A percentile compares a stretch with the other conserved stretches of the same genome.
Evolutionary conservation across 805 yeast genomes (phyloP).

Genomic region (Naumovozyma castellii): DNA sequence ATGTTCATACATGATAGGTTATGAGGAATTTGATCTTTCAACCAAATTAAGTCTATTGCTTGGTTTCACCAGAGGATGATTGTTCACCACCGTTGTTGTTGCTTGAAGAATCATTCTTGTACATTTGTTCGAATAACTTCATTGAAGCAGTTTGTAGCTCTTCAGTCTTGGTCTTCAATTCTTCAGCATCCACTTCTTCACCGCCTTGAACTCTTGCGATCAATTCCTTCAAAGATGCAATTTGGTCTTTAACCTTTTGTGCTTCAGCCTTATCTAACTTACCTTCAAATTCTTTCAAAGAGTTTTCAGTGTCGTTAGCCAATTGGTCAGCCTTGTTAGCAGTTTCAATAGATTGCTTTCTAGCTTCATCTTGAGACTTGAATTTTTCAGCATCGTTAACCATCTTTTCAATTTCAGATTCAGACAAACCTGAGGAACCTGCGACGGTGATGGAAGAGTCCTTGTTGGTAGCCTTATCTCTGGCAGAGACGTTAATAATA

Average conservation of each 20-base stretch:
- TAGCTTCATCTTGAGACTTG: constrained; percentile 80
- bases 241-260: constrained; percentile 40
- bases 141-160: constrained; percentile 67
- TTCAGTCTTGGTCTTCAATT: constrained; percentile 62
- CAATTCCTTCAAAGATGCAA: constrained; percentile 51
- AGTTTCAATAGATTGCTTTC: constrained; percentile 71
- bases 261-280: constrained; percentile 42
- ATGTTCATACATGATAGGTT: not conserved
- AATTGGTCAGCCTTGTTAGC: constrained; percentile 72
- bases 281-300: constrained; percentile 65
- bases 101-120: constrained; percentile 22
- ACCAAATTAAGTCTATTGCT: constrained; percentile 4
- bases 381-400: constrained; percentile 83
- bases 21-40: not conserved
- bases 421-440: constrained; percentile 88
- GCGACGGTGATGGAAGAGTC: constrained; percentile 93
- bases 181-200: constrained; percentile 45
- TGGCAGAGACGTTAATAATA: constrained; percentile 89
- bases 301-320: constrained; percentile 81
- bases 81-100: not conserved
- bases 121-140: constrained; percentile 62
- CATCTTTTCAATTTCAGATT: constrained; percentile 83
- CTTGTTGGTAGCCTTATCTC: constrained; percentile 88
- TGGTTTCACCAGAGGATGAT: constrained; percentile 9
- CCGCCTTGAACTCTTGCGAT: constrained; percentile 58